Conservation (phyloP, 805 yeast species). For the Candida nonsorbophila region DNA sequence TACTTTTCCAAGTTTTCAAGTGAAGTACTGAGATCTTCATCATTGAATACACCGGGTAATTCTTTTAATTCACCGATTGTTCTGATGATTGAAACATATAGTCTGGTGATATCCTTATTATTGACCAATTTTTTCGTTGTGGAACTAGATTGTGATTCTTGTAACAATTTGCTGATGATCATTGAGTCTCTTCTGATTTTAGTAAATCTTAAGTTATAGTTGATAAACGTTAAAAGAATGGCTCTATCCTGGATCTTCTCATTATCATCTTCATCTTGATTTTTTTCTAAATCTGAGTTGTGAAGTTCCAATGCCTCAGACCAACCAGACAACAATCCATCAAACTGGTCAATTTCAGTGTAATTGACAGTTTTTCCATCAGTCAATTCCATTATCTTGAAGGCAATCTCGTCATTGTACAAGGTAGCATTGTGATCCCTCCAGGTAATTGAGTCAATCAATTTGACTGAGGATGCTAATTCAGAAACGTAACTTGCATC, state of each 20-base stretch:
- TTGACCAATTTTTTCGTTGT: constrained; percentile 18
- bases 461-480: constrained; percentile 17
- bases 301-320: constrained; percentile 63
- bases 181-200: constrained; percentile 68
- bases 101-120: constrained; percentile 41
- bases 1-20: constrained; percentile 46
- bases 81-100: constrained; percentile 46
- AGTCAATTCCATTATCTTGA: constrained; percentile 41
- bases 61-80: constrained; percentile 61
- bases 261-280: constrained; percentile 43
- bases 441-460: constrained; percentile 41
- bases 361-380: constrained; percentile 18
- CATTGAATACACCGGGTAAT: constrained; percentile 89
- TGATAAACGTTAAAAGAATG: constrained; percentile 69
- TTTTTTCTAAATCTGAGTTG: constrained; percentile 46
- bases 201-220: constrained; percentile 59
- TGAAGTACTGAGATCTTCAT: constrained; percentile 58
- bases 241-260: constrained; percentile 66
- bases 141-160: constrained; percentile 9
- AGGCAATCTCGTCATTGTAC: constrained; percentile 68
- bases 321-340: constrained; percentile 58
- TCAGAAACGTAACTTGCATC: constrained; percentile 35
- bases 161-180: constrained; percentile 34
- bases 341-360: constrained; percentile 45
- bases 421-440: constrained; percentile 53